Evolutionary conservation across 83 land plant genomes (phyloP).

Genomic region (Larix sibirica): DNA sequence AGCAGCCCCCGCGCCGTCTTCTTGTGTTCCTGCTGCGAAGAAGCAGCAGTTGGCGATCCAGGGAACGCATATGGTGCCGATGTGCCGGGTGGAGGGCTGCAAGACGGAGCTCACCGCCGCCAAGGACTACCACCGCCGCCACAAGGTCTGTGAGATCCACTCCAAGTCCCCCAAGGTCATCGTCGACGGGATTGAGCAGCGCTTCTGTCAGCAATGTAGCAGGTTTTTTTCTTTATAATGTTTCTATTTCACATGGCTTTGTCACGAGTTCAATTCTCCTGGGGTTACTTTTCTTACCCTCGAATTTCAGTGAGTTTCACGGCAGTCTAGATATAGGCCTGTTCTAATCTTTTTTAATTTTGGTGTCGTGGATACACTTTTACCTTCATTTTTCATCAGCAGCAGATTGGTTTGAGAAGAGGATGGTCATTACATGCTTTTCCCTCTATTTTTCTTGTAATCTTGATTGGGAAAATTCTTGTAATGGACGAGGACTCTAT

Average conservation of each 20-base stretch:
- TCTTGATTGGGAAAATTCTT: background rate
- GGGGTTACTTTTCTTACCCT: too few species aligned
- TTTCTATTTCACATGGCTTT: too few species aligned
- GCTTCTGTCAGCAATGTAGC: slow-evolving; percentile 79
- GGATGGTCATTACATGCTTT: background rate
- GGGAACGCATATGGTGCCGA: slow-evolving; percentile 19
- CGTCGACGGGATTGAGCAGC: slow-evolving; percentile 52
- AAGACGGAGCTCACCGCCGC: slow-evolving; percentile 47
- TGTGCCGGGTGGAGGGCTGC: slow-evolving; percentile 73
- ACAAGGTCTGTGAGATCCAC: slow-evolving; percentile 57
- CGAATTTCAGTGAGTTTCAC: too few species aligned
- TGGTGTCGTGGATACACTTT: too few species aligned
- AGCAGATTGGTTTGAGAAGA: background rate
- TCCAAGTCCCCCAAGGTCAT: slow-evolving; percentile 48
- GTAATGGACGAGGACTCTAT: background rate
- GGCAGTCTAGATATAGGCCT: too few species aligned
- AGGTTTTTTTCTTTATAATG: slow-evolving; percentile 26
- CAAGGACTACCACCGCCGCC: slow-evolving; percentile 60
- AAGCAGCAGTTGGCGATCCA: background rate
- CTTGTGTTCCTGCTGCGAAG: slow-evolving; percentile 7
- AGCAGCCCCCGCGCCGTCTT: background rate
- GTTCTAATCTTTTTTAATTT: too few species aligned
- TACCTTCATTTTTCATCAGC: too few species aligned
- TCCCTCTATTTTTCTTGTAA: background rate
- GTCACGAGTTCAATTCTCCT: too few species aligned